phyloP scores from a whole-genome alignment of 148 eudicot genomes.

The Pharnaceum exiguum region DNA sequence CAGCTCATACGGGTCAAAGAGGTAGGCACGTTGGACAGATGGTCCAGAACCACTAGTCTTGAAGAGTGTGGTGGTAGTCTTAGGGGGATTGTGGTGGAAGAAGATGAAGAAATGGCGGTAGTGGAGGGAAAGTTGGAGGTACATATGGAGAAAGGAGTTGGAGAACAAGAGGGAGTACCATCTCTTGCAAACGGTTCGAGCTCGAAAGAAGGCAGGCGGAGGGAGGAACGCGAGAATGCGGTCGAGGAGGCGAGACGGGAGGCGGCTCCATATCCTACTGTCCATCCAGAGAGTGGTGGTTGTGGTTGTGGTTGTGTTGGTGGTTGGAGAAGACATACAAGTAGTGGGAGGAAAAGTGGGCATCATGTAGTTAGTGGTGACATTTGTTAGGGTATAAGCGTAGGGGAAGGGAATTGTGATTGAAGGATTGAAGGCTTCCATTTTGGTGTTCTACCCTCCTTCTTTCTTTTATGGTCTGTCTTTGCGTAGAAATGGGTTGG shows the following conservation, averaged over 20 bases:
- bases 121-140: slow-evolving; percentile 52
- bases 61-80: slow-evolving; percentile 22
- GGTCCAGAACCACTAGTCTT: slow-evolving; percentile 14
- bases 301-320: not conserved
- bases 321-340: not conserved
- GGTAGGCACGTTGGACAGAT: slow-evolving; percentile 31
- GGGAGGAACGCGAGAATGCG: slow-evolving; percentile 80
- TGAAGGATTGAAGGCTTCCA: slow-evolving; percentile 65
- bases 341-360: slow-evolving; percentile 1
- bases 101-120: slow-evolving; percentile 70
- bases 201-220: slow-evolving; percentile 71
- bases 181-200: slow-evolving; percentile 80
- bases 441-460: slow-evolving; percentile 18
- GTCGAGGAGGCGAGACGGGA: slow-evolving; percentile 58
- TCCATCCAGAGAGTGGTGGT: slow-evolving; percentile 63
- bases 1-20: slow-evolving; percentile 68
- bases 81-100: slow-evolving; percentile 53
- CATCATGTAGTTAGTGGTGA: too few relatives aligned
- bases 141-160: slow-evolving; percentile 57
- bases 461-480: too few relatives aligned
- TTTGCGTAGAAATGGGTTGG: too few relatives aligned
- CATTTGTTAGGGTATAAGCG: slow-evolving; percentile 21
- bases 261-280: slow-evolving; percentile 70
- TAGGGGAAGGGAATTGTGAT: slow-evolving; percentile 36
- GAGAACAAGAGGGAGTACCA: slow-evolving; percentile 83